phyloP scores from a whole-genome alignment of 2,329 filamentous ascomycete genomes.

The Xylariaceae sp. region DNA sequence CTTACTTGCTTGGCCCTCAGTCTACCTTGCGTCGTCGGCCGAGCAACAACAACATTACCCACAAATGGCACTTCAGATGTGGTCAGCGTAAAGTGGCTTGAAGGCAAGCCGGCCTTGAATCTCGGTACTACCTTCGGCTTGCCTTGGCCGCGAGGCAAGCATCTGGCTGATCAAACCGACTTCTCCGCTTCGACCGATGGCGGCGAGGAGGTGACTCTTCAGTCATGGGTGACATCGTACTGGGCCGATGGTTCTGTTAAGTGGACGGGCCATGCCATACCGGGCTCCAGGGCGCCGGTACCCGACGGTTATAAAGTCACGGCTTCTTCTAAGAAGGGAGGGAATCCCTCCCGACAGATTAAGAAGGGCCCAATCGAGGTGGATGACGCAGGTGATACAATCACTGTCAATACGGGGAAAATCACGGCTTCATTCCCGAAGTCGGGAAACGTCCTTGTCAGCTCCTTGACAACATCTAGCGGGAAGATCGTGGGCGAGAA shows the following conservation, averaged over 20 bases:
- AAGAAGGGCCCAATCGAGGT: slow-evolving; percentile 25
- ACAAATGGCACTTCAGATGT: slow-evolving; percentile 24
- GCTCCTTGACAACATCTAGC: slow-evolving; percentile 47
- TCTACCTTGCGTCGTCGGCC: slow-evolving; percentile 3
- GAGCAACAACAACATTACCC: not conserved
- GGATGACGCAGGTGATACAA: slow-evolving; percentile 34
- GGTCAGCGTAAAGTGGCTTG: slow-evolving; percentile 49
- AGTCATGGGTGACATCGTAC: slow-evolving; percentile 64
- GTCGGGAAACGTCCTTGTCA: slow-evolving; percentile 49
- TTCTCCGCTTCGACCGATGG: slow-evolving; percentile 44
- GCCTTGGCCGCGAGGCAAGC: slow-evolving; percentile 51
- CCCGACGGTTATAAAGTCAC: slow-evolving; percentile 53
- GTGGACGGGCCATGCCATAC: slow-evolving; percentile 65
- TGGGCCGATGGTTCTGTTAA: slow-evolving; percentile 68
- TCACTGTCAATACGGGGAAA: slow-evolving; percentile 54
- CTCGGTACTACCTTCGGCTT: slow-evolving; percentile 52
- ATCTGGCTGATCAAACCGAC: slow-evolving; percentile 45
- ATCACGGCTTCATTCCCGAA: slow-evolving; percentile 52
- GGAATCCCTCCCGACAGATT: not conserved
- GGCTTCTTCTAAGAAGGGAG: slow-evolving; percentile 31
- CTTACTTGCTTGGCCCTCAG: not conserved
- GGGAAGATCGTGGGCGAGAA: slow-evolving; percentile 53
- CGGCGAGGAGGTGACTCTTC: slow-evolving; percentile 44
- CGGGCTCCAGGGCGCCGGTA: slow-evolving; percentile 46
- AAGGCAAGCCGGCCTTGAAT: slow-evolving; percentile 44